Evolutionary conservation across 305 asterid species (phyloP).

Genomic region (Fraxinus nigra): DNA sequence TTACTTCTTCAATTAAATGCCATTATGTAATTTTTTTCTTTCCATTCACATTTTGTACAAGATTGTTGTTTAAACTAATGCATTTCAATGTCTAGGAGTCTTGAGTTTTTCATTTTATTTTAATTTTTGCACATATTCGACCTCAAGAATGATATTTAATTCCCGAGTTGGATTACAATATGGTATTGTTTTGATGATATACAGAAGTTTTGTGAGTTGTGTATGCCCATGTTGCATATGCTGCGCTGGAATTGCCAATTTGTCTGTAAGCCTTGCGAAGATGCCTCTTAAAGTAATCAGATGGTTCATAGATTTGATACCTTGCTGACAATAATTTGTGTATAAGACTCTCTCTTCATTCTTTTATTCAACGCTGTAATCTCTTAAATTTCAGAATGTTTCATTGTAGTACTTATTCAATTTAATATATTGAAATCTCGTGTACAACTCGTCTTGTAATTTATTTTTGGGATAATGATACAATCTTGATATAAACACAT

Average conservation of each 20-base stretch:
- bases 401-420: background rate
- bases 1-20: background rate
- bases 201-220: conserved; percentile 38
- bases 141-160: background rate
- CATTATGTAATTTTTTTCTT: background rate
- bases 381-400: background rate
- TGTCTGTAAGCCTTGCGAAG: conserved; percentile 38
- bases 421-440: too few species aligned
- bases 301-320: conserved; percentile 48
- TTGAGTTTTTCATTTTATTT: background rate
- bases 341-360: background rate
- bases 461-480: background rate
- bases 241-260: conserved; percentile 39
- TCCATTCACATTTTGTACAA: background rate
- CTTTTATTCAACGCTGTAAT: background rate
- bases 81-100: background rate
- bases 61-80: background rate
- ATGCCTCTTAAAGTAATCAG: conserved; percentile 37
- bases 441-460: background rate
- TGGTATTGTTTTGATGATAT: background rate
- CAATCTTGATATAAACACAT: too few species aligned
- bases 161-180: background rate
- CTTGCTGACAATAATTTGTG: conserved; percentile 32
- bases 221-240: conserved; percentile 62
- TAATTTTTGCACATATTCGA: background rate